These are phyloP conservation scores for Populus deltoides DNA, from an alignment of 345 rosid species.

Conservation along the genomic window DNA sequence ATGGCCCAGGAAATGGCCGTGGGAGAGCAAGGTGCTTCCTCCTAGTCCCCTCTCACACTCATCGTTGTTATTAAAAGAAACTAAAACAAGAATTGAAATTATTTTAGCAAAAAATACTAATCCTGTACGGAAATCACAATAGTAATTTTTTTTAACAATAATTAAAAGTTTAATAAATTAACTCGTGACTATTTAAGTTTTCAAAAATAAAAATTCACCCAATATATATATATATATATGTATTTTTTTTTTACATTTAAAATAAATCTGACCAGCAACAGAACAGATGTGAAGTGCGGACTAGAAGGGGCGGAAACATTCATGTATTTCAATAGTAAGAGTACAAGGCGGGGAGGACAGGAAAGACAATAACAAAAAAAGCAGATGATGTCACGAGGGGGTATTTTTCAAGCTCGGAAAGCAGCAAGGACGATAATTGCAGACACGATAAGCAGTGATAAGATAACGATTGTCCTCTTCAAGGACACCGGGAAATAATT, in stretches of 20 bases:
- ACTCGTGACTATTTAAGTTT: no score
- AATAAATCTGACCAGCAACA: no score
- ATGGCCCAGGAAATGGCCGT: background rate
- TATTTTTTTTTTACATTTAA: no score
- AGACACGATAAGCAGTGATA: background rate
- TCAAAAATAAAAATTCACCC: no score
- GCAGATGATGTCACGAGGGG: background rate
- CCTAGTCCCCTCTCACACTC: background rate
- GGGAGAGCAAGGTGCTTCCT: background rate
- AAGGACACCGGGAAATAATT: background rate
- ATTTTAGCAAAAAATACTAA: no score
- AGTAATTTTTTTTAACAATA: no score
- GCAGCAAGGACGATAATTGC: background rate
- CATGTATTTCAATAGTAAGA: background rate
- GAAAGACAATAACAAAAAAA: background rate
- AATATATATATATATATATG: no score
- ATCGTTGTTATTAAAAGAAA: no score
- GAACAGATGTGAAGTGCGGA: no score
- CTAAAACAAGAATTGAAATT: no score
- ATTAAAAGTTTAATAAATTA: no score
- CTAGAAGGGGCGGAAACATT: background rate
- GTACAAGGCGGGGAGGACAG: background rate
- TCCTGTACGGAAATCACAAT: no score
- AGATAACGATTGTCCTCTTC: background rate
- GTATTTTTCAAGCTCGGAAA: background rate